Evolutionary conservation across 2,329 filamentous ascomycete genomes (phyloP).

Genomic region (Cytospora leucostoma): DNA sequence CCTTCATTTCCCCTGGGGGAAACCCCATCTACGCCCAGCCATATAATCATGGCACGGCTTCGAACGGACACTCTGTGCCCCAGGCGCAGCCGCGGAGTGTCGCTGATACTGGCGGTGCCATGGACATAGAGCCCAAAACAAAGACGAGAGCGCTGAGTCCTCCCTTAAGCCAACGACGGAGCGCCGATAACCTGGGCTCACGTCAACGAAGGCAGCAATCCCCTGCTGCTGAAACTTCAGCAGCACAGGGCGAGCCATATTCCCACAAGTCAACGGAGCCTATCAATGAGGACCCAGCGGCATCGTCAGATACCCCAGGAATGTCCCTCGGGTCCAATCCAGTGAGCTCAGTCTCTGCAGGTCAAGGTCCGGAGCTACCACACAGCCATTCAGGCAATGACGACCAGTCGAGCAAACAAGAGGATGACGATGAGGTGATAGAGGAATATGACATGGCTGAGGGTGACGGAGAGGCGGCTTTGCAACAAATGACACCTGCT

Average conservation of each 20-base stretch:
- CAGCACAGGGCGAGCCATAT: constrained; percentile 38
- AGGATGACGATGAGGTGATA: constrained; percentile 53
- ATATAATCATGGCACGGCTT: constrained; percentile 44
- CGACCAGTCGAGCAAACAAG: constrained; percentile 44
- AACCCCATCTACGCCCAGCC: constrained; percentile 47
- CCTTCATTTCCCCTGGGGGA: constrained; percentile 50
- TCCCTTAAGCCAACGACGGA: constrained; percentile 40
- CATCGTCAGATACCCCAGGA: constrained; percentile 42
- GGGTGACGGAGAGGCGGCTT: constrained; percentile 45
- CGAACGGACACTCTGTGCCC: constrained; percentile 40
- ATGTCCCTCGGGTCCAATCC: constrained; percentile 44
- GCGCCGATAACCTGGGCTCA: constrained; percentile 45
- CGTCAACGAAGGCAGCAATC: constrained; percentile 45
- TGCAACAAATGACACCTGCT: constrained; percentile 54
- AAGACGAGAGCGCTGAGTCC: constrained; percentile 35
- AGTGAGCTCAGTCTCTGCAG: constrained; percentile 42
- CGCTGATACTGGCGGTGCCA: constrained; percentile 43
- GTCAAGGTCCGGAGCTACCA: constrained; percentile 39
- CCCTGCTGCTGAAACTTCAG: constrained; percentile 41
- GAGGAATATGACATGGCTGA: constrained; percentile 62
- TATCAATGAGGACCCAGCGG: constrained; percentile 43
- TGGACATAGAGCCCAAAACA: constrained; percentile 69
- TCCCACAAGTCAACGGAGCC: constrained; percentile 41
- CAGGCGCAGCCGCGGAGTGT: constrained; percentile 44
- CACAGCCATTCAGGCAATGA: constrained; percentile 41